Evolutionary conservation across 2,329 filamentous ascomycete genomes (phyloP).

Genomic region (Verticillium longisporum): DNA sequence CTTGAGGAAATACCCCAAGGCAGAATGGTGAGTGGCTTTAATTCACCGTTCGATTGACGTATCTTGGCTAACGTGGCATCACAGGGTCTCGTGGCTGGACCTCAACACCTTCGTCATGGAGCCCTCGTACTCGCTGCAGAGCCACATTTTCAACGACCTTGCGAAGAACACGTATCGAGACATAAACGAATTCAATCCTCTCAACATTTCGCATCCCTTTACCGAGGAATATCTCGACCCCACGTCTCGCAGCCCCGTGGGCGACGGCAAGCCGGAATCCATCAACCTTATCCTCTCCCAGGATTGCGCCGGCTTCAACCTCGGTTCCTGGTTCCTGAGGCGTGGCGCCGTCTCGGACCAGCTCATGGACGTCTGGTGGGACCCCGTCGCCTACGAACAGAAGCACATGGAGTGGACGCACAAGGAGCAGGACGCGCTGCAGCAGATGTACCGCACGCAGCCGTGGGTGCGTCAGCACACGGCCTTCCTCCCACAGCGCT

Average conservation of each 20-base stretch:
- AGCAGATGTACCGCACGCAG: conserved; percentile 85
- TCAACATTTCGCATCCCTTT: conserved; percentile 85
- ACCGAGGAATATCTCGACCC: conserved; percentile 69
- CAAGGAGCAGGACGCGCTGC: conserved; percentile 93
- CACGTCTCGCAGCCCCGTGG: conserved; percentile 62
- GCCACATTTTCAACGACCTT: conserved; percentile 82
- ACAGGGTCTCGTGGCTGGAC: conserved; percentile 98
- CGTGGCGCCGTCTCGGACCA: conserved; percentile 86
- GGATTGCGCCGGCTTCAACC: conserved; percentile 92
- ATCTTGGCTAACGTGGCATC: neutral
- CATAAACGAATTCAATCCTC: conserved; percentile 92
- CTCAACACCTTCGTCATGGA: conserved; percentile 99
- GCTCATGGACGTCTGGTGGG: conserved; percentile 95
- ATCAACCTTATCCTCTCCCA: conserved; percentile 87
- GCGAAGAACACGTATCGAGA: conserved; percentile 76
- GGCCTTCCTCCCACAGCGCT: conserved; percentile 83
- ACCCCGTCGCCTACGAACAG: conserved; percentile 94
- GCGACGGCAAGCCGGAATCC: conserved; percentile 70
- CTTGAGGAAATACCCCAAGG: conserved; percentile 88
- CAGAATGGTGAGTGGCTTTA: conserved; percentile 70
- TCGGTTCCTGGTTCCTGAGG: conserved; percentile 89
- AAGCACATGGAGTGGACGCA: conserved; percentile 99
- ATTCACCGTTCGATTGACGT: neutral
- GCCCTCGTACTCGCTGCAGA: conserved; percentile 79
- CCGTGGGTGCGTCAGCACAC: conserved; percentile 88